Evolutionary conservation across 1,284 basidiomycete genomes (phyloP).

Genomic region (Rhodotorula sp.): DNA sequence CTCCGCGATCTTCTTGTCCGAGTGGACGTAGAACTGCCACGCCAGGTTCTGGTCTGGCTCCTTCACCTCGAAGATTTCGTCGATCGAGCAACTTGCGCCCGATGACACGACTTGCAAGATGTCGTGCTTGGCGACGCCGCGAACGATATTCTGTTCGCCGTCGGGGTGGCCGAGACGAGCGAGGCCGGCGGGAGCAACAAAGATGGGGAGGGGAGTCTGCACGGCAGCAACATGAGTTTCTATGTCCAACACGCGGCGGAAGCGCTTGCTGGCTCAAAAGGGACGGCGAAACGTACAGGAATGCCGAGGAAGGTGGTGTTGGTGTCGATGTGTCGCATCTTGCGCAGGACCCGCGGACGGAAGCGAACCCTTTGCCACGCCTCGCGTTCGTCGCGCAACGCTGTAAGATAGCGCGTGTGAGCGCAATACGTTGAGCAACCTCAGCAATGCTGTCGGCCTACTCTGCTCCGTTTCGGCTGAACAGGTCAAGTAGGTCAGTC

Average conservation of each 20-base stretch:
- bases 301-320: conserved; percentile 75
- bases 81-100: conserved; percentile 53
- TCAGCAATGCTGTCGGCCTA: conserved; percentile 3
- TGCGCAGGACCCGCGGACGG: conserved; percentile 72
- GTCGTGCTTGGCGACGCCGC: conserved; percentile 50
- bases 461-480: conserved; percentile 42
- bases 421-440: not conserved
- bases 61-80: conserved; percentile 54
- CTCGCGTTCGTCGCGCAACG: conserved; percentile 45
- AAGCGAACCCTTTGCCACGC: conserved; percentile 81
- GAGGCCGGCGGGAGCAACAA: conserved; percentile 69
- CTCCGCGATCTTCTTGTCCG: conserved; percentile 51
- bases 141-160: conserved; percentile 55
- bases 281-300: conserved; percentile 54
- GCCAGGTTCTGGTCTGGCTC: conserved; percentile 34
- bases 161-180: conserved; percentile 56
- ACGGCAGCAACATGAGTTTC: no score
- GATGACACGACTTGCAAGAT: conserved; percentile 54
- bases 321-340: conserved; percentile 68
- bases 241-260: not conserved
- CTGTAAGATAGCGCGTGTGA: not conserved
- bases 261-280: no score
- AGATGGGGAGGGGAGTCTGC: conserved; percentile 69
- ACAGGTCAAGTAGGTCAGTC: conserved; percentile 32
- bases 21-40: conserved; percentile 52